These are phyloP conservation scores for Cichorium intybus DNA, from an alignment of 140 eudicot genomes.

Conservation along the genomic window DNA sequence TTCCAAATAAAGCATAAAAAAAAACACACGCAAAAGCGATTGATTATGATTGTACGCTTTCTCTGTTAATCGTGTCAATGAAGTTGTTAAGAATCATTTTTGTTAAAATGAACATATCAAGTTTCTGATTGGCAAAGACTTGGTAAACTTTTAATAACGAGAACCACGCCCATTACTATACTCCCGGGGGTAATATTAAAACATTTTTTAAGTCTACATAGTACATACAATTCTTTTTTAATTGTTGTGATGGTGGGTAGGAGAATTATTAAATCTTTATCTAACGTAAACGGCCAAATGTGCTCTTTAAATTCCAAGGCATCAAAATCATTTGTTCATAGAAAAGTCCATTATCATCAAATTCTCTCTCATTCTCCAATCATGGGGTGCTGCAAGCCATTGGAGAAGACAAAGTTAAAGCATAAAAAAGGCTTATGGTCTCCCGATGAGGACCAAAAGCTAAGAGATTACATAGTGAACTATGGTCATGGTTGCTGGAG, in stretches of 20 bases:
- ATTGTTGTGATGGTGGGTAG: conserved; percentile 13
- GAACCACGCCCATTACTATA: conserved; percentile 9
- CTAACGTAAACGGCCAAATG: neutral
- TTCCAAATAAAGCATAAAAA: neutral
- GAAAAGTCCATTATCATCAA: conserved; percentile 17
- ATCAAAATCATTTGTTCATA: conserved; percentile 21
- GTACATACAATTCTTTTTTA: too few species aligned
- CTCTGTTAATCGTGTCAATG: too few species aligned
- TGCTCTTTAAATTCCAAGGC: conserved; percentile 25
- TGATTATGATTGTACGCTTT: conserved; percentile 22
- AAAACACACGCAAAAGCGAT: conserved; percentile 29
- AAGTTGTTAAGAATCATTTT: conserved; percentile 21
- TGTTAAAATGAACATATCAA: conserved; percentile 12
- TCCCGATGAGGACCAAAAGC: too few species aligned
- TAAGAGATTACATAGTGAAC: too few species aligned
- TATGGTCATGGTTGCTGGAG: conserved; percentile 99
- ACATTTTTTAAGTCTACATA: conserved; percentile 12
- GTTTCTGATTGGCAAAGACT: conserved; percentile 16
- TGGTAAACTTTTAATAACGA: conserved; percentile 6
- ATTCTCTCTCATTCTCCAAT: conserved; percentile 21
- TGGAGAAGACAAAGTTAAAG: conserved; percentile 50
- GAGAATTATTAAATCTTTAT: conserved; percentile 7
- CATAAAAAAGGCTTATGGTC: conserved; percentile 91
- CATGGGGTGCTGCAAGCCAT: conserved; percentile 49
- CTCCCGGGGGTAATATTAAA: too few species aligned